phyloP scores from a whole-genome alignment of 495 filamentous ascomycete genomes.

The Annulohypoxylon stygium region DNA sequence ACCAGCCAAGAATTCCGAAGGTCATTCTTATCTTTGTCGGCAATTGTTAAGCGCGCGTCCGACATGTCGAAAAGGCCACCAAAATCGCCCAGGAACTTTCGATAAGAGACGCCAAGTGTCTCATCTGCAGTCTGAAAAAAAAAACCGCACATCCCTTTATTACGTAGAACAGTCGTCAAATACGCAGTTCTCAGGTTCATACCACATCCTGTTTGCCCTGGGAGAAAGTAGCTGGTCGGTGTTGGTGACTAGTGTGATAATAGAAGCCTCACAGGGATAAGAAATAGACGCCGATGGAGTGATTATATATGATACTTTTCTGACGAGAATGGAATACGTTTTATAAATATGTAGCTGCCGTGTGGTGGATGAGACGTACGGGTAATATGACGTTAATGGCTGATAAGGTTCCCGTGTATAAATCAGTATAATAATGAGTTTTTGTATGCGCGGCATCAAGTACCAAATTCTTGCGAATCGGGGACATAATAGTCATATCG shows the following conservation, averaged over 20 bases:
- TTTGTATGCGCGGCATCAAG: conserved; percentile 17
- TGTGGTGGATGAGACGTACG: background rate
- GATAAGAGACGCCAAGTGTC: conserved; percentile 12
- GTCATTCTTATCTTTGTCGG: conserved; percentile 16
- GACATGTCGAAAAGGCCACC: background rate
- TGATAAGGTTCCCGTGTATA: conserved; percentile 10
- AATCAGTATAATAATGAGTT: background rate
- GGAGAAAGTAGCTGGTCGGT: background rate
- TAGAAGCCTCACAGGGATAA: background rate
- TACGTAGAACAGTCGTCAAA: background rate
- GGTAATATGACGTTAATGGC: conserved; percentile 3
- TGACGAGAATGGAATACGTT: conserved; percentile 4
- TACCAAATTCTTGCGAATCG: conserved; percentile 19
- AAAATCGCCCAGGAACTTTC: background rate
- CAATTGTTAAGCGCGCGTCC: conserved; percentile 16
- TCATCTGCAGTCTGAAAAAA: conserved; percentile 19
- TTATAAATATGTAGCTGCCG: background rate
- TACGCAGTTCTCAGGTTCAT: background rate
- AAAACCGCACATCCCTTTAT: background rate
- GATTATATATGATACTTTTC: background rate
- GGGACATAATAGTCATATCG: conserved; percentile 15
- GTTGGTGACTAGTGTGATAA: background rate
- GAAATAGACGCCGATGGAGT: background rate
- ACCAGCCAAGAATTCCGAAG: conserved; percentile 20
- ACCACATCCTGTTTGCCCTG: background rate